Percentiles rank a stretch among this genome's conserved stretches.
These are phyloP conservation scores for Fomitopsis schrenkii DNA, from an alignment of 1,284 basidiomycete species.

Conservation along the genomic window DNA sequence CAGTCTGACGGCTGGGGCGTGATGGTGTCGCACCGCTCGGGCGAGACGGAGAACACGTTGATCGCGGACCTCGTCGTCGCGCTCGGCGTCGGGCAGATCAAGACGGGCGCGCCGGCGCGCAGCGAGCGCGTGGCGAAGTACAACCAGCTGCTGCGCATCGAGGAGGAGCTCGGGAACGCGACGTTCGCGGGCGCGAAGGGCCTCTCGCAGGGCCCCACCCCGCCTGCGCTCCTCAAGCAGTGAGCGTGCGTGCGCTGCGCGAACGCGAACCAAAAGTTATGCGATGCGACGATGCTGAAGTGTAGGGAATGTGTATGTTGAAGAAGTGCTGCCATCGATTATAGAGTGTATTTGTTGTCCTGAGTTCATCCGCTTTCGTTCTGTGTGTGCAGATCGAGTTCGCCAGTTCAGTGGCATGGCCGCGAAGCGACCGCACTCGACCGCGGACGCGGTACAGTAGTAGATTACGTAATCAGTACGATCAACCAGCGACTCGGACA, in stretches of 20 bases:
- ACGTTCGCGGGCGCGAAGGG: conserved; percentile 79
- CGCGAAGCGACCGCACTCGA: no score
- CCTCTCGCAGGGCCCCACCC: conserved; percentile 68
- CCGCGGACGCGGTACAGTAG: no score
- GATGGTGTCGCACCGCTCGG: conserved; percentile 99
- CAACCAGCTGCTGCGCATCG: conserved; percentile 87
- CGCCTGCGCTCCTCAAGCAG: conserved; percentile 68
- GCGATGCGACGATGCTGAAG: neutral
- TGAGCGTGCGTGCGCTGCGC: conserved; percentile 8
- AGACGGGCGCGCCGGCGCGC: conserved; percentile 95
- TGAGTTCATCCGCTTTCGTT: no score
- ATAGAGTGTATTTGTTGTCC: conserved; percentile 12
- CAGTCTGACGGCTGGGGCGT: conserved; percentile 98
- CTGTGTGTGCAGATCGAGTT: no score
- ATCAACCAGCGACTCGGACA: no score
- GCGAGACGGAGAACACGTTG: conserved; percentile 95
- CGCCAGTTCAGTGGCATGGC: no score
- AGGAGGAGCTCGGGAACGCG: conserved; percentile 79
- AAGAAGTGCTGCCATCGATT: conserved; percentile 15
- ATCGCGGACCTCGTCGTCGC: conserved; percentile 97
- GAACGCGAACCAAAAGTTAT: conserved; percentile 12
- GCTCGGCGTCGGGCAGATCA: conserved; percentile 93
- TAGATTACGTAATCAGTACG: no score
- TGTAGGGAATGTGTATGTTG: conserved; percentile 6
- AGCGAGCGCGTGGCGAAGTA: conserved; percentile 95